Evolutionary conservation across 306 rosid species (phyloP).

Genomic region (Dryas drummondii): DNA sequence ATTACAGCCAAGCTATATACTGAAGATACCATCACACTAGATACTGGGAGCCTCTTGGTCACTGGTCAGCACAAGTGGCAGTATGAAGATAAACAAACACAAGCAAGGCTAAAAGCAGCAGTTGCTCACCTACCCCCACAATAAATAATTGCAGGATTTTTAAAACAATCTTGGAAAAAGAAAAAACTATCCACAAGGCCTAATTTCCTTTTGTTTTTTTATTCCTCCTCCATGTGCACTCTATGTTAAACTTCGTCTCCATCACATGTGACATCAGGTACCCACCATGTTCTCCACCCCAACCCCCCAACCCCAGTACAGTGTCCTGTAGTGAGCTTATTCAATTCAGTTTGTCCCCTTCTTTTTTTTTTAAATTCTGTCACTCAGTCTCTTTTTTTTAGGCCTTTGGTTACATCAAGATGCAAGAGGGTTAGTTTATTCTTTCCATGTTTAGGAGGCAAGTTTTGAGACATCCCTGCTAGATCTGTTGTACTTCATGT

Average conservation of each 20-base stretch:
- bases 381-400: background rate
- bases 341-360: background rate
- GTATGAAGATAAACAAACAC: background rate
- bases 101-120: background rate
- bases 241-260: background rate
- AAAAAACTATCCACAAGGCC: background rate
- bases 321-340: background rate
- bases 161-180: background rate
- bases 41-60: background rate
- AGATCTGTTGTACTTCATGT: conserved; percentile 36
- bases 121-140: background rate
- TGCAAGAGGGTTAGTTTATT: background rate
- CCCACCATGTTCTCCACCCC: conserved; percentile 9
- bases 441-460: background rate
- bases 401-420: too few relatives aligned
- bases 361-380: background rate
- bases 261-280: conserved; percentile 4
- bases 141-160: background rate
- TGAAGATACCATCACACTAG: background rate
- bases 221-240: conserved; percentile 1
- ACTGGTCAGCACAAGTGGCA: background rate
- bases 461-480: conserved; percentile 19
- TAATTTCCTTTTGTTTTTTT: background rate
- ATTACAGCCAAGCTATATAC: conserved; percentile 9
- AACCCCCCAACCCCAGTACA: conserved; percentile 8